These are phyloP conservation scores for Ustilago nuda DNA, from an alignment of 1,284 basidiomycete species.

Conservation along the genomic window DNA sequence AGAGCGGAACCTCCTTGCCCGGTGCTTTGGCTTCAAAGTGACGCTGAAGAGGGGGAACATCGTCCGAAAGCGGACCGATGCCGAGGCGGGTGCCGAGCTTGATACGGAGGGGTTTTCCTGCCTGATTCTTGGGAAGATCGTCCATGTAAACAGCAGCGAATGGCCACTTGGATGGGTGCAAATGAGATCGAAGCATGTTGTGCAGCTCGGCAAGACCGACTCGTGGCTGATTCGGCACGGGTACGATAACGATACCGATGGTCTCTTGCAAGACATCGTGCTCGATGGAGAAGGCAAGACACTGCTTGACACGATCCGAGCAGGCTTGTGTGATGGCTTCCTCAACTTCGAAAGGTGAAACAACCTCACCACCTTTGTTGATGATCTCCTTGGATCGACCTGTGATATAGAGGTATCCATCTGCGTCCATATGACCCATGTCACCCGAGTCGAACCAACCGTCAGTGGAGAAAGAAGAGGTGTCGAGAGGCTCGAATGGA, in stretches of 20 bases:
- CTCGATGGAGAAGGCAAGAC: slow-evolving; percentile 68
- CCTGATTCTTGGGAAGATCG: slow-evolving; percentile 69
- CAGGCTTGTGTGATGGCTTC: slow-evolving; percentile 68
- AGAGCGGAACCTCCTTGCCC: slow-evolving; percentile 65
- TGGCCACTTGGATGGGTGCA: slow-evolving; percentile 69
- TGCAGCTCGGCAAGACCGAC: slow-evolving; percentile 68
- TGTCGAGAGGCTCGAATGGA: slow-evolving; percentile 64
- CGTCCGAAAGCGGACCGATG: slow-evolving; percentile 68
- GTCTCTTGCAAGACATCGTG: slow-evolving; percentile 69
- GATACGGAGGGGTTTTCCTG: slow-evolving; percentile 69
- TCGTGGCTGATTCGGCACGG: slow-evolving; percentile 66
- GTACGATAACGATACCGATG: slow-evolving; percentile 69
- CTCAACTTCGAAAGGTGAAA: slow-evolving; percentile 69
- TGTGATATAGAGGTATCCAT: slow-evolving; percentile 69
- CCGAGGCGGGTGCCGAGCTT: slow-evolving; percentile 67
- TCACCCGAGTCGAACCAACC: slow-evolving; percentile 69
- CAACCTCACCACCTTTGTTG: slow-evolving; percentile 69
- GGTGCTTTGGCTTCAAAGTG: slow-evolving; percentile 69
- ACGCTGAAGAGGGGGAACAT: slow-evolving; percentile 66
- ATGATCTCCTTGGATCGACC: slow-evolving; percentile 69
- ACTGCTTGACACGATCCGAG: slow-evolving; percentile 68
- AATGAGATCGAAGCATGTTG: slow-evolving; percentile 66
- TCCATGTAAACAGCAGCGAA: slow-evolving; percentile 69
- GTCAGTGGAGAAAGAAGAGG: slow-evolving; percentile 65
- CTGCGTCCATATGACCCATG: slow-evolving; percentile 69